phyloP scores from a whole-genome alignment of 768 basidiomycete species.

The Clitopilus passeckerianus region DNA sequence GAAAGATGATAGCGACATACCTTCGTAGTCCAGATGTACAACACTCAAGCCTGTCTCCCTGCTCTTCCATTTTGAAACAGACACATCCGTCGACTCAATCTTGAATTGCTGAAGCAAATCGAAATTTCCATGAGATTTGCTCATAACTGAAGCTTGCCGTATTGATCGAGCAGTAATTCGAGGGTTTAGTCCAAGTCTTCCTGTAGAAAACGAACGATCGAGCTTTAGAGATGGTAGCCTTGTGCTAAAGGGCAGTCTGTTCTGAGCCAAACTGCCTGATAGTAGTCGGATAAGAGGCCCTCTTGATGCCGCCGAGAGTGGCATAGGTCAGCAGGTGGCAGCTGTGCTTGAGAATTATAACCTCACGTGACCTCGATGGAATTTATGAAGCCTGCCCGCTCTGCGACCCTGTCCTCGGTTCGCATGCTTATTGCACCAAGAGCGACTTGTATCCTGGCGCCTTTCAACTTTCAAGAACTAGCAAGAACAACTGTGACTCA shows the following conservation, averaged over 20 bases:
- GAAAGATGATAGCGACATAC: conserved; percentile 31
- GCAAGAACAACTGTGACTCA: background rate
- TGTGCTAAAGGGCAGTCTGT: background rate
- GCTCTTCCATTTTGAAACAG: conserved; percentile 86
- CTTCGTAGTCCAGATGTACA: conserved; percentile 89
- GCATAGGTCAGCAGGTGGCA: conserved; percentile 11
- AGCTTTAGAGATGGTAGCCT: conserved; percentile 7
- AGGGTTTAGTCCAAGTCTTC: background rate
- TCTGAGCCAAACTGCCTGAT: conserved; percentile 6
- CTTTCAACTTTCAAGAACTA: no score
- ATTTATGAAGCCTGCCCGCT: background rate
- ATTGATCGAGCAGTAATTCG: background rate
- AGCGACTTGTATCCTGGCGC: no score
- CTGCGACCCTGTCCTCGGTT: background rate
- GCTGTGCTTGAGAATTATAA: background rate
- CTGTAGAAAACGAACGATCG: conserved; percentile 2
- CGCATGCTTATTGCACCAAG: background rate
- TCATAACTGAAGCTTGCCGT: conserved; percentile 16
- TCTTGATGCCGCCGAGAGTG: conserved; percentile 8
- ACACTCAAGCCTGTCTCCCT: conserved; percentile 83
- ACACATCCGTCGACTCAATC: conserved; percentile 75
- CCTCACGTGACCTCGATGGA: background rate
- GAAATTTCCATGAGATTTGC: conserved; percentile 64
- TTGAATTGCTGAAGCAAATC: conserved; percentile 76
- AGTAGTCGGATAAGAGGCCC: conserved; percentile 7